Conservation (phyloP, 495 filamentous ascomycete species). For the Tuber indicum region DNA sequence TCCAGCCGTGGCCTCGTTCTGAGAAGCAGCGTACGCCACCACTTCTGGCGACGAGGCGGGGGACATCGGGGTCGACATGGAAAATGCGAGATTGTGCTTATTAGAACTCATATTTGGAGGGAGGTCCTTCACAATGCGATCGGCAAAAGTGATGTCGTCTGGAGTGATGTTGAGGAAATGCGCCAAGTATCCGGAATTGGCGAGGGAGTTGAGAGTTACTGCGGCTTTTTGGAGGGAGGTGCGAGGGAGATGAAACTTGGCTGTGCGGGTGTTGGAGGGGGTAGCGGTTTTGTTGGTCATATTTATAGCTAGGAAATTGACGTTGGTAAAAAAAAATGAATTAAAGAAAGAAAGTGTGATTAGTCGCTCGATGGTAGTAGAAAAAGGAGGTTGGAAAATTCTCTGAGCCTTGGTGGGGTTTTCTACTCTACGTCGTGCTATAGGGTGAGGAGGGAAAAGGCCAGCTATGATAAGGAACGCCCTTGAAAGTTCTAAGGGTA, state of each 20-base stretch:
- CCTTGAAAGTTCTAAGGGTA: neutral
- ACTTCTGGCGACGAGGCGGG: neutral
- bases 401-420: too few species aligned
- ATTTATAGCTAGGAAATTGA: neutral
- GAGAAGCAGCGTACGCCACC: neutral
- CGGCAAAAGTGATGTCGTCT: neutral
- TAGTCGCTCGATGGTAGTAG: neutral
- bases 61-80: neutral
- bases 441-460: neutral
- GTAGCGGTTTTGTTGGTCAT: neutral
- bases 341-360: neutral
- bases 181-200: neutral
- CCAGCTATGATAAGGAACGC: neutral
- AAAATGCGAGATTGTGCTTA: neutral
- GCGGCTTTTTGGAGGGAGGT: neutral
- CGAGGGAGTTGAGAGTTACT: neutral
- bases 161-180: neutral
- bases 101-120: neutral
- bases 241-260: neutral
- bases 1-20: neutral
- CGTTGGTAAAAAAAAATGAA: too few species aligned
- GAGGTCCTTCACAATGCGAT: neutral
- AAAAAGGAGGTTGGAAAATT: neutral
- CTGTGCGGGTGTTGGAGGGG: neutral
- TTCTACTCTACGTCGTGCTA: neutral